phyloP scores from a whole-genome alignment of 2,329 filamentous ascomycete genomes.

The Alternaria panax region DNA sequence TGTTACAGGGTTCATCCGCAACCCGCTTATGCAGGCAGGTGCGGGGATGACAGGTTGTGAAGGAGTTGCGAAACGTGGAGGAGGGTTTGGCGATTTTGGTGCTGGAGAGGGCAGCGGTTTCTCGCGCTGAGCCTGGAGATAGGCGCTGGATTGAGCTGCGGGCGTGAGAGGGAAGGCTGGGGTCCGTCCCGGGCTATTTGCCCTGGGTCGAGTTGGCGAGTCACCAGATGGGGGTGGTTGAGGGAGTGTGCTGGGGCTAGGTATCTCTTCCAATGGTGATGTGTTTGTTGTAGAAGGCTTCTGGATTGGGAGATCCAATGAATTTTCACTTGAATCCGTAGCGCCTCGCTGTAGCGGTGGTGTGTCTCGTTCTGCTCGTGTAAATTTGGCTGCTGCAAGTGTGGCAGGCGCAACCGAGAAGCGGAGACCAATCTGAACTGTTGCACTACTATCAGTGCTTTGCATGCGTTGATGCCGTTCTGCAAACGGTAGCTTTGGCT shows the following conservation, averaged over 20 bases:
- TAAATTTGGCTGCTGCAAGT: conserved; percentile 44
- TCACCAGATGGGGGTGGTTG: conserved; percentile 26
- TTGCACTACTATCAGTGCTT: conserved; percentile 70
- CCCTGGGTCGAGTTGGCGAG: conserved; percentile 25
- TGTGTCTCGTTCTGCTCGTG: conserved; percentile 24
- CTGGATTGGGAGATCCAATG: conserved; percentile 44
- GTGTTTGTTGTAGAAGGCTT: conserved; percentile 26
- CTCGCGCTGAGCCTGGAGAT: conserved; percentile 44
- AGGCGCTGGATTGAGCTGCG: conserved; percentile 33
- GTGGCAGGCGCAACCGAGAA: conserved; percentile 61
- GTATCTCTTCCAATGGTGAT: conserved; percentile 21
- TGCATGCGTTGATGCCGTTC: conserved; percentile 61
- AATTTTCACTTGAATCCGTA: conserved; percentile 37
- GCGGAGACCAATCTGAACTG: conserved; percentile 74
- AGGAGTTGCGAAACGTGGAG: conserved; percentile 15
- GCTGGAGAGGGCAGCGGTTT: conserved; percentile 47
- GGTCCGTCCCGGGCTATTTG: conserved; percentile 31
- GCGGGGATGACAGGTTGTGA: conserved; percentile 12
- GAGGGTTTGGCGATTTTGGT: conserved; percentile 15
- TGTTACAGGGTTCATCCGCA: conserved; percentile 48
- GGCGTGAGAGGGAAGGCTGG: conserved; percentile 38
- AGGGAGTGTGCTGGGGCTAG: conserved; percentile 30
- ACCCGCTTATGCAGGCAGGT: conserved; percentile 34
- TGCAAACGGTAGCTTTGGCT: conserved; percentile 50
- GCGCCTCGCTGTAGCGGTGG: conserved; percentile 33